Evolutionary conservation across 345 rosid genomes (phyloP), one percentile per base, ranked within the genome.

Genomic region (Brassica juncea): DNA sequence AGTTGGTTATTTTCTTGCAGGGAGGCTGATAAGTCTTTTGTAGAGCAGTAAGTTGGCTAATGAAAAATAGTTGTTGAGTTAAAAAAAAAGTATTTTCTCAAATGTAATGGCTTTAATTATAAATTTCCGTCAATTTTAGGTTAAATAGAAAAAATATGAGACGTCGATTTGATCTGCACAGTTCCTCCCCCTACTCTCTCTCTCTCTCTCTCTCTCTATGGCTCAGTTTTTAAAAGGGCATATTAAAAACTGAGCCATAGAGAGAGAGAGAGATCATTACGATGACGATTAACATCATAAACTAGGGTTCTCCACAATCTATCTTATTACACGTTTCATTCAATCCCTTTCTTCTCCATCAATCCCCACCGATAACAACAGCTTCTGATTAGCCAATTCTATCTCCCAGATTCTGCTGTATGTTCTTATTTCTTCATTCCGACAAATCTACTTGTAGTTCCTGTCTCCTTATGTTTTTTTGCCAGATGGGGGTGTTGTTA

Each of bases 391-490:
- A 60, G 55, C 76, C 82, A 73, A 52, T 68, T 42, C n/a, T 8
- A 80, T 80, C 83, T 63, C 62, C 72, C 76, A 65, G 83, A 75
- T 80, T 80, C 42, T 28, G 31, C 63, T 75, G 83, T 80, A 80
- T 42, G 80, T 70, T 80, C 68, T 31, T n/a, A 8, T 57, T 57
- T 30, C 1, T 66, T 70, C 30, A 14, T 75, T 55, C 79, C 72
- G 75, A 74, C 73, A 58, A 42, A 39, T 70, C 73, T 71, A 67
- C 73, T 42, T 66, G 9, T 6, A 16, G 4, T 76, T 37, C 37
- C 30, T 6, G 1, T 11, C 15, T 66, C 7, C 34, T 4, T 70
- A 10, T 71, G 52, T 64, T 65, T 32, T 60, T 74, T 64, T 69
- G 12, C 25, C 67, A 63, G 79, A 80, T 80, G 71, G 71, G 71